These are phyloP conservation scores for Lasiosphaeria ovina DNA, from an alignment of 495 filamentous ascomycete species.

Conservation along the genomic window DNA sequence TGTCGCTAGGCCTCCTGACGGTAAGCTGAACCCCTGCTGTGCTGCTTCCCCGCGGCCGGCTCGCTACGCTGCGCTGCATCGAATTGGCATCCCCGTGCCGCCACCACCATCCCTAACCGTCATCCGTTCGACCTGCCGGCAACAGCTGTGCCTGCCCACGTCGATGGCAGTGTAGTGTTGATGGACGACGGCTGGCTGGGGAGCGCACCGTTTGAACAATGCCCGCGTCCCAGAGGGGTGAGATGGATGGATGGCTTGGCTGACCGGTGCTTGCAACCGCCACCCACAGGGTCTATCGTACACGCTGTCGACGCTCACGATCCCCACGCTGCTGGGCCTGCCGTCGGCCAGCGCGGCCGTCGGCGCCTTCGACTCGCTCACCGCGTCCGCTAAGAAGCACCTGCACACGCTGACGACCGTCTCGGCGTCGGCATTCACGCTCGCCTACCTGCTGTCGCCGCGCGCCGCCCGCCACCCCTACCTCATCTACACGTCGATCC, in stretches of 20 bases:
- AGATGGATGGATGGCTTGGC: neutral
- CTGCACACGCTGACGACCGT: constrained; percentile 59
- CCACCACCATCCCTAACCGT: neutral
- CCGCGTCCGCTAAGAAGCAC: constrained; percentile 56
- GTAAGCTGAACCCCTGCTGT: constrained; percentile 49
- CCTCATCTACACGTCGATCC: constrained; percentile 71
- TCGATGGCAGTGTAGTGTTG: no score
- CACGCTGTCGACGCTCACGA: constrained; percentile 66
- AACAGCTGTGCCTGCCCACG: no score
- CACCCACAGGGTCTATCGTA: constrained; percentile 73
- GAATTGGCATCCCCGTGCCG: neutral
- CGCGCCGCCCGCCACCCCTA: constrained; percentile 74
- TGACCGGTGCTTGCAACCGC: neutral
- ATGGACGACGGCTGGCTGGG: neutral
- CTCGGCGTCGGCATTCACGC: constrained; percentile 60
- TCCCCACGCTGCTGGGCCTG: constrained; percentile 75
- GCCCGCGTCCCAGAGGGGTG: no score
- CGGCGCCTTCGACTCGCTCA: constrained; percentile 61
- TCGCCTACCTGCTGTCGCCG: constrained; percentile 73
- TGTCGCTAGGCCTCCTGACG: constrained; percentile 82
- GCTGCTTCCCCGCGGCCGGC: constrained; percentile 20
- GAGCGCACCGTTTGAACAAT: no score
- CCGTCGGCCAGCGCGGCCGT: constrained; percentile 66
- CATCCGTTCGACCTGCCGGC: no score
- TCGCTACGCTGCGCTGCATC: neutral